A percentile compares a stretch with the other conserved stretches of the same genome.
These are phyloP conservation scores for Candida parachauliodes DNA, from an alignment of 805 yeast species.

Conservation along the genomic window DNA sequence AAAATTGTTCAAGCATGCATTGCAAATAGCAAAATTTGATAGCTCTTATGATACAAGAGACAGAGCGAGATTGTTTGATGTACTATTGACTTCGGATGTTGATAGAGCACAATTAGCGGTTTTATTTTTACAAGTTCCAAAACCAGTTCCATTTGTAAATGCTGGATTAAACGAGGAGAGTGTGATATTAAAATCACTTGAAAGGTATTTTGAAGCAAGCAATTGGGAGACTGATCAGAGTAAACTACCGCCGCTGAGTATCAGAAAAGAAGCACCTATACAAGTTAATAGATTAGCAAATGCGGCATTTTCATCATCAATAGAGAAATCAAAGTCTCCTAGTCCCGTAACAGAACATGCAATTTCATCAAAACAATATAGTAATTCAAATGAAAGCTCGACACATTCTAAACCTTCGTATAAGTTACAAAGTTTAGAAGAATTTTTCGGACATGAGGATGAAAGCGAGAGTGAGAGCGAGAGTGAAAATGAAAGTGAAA, in stretches of 20 bases:
- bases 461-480: conserved; percentile 12
- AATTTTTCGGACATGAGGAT: conserved; percentile 56
- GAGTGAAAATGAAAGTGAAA: conserved; percentile 12
- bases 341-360: conserved; percentile 18
- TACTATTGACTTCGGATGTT: conserved; percentile 48
- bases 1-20: conserved; percentile 56
- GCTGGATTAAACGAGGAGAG: conserved; percentile 10
- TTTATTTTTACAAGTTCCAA: conserved; percentile 72
- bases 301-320: conserved; percentile 15
- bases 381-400: conserved; percentile 6
- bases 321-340: conserved; percentile 18
- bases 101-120: conserved; percentile 57
- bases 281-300: conserved; percentile 15
- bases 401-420: conserved; percentile 32
- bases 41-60: conserved; percentile 75
- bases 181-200: conserved; percentile 9
- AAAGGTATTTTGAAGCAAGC: conserved; percentile 26
- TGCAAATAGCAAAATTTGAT: conserved; percentile 72
- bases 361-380: conserved; percentile 19
- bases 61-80: conserved; percentile 68
- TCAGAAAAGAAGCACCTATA: conserved; percentile 26
- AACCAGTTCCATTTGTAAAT: conserved; percentile 52
- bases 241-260: conserved; percentile 24
- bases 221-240: conserved; percentile 38
- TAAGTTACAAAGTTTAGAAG: conserved; percentile 78